A percentile compares a stretch with the other conserved stretches of the same genome.
These are phyloP conservation scores for Chaetomium sp. DNA, from an alignment of 2,329 filamentous ascomycete species.

Conservation along the genomic window DNA sequence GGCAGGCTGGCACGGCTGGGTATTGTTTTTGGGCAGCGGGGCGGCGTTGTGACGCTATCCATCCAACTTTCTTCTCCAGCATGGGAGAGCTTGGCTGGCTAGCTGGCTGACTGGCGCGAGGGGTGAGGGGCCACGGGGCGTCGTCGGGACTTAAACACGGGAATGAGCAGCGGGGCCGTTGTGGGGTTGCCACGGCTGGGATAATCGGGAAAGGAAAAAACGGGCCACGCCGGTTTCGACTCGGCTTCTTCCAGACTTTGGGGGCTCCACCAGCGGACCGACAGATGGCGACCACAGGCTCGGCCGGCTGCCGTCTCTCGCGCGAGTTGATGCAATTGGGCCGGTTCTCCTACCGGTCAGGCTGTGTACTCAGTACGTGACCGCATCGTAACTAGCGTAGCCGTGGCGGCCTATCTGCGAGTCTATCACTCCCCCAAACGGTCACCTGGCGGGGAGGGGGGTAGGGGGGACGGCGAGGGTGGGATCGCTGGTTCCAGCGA, in stretches of 20 bases:
- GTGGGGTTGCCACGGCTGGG: constrained; percentile 24
- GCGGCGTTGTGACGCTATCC: constrained; percentile 3
- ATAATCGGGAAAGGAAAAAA: constrained; percentile 22
- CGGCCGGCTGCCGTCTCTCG: not conserved
- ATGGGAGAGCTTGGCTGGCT: not conserved
- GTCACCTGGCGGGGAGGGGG: too few relatives aligned
- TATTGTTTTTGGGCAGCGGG: not conserved
- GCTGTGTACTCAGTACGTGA: not conserved
- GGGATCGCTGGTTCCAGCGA: not conserved
- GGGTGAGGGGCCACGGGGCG: constrained; percentile 31
- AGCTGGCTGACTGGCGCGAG: constrained; percentile 15
- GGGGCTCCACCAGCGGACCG: constrained; percentile 7
- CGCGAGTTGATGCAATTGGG: constrained; percentile 6
- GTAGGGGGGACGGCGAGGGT: too few relatives aligned
- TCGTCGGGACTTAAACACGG: constrained; percentile 35
- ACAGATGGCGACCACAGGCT: not conserved
- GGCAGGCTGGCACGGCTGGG: not conserved
- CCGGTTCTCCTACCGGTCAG: not conserved
- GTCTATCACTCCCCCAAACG: not conserved
- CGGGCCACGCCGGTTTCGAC: not conserved
- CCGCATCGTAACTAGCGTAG: constrained; percentile 5
- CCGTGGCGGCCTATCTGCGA: not conserved
- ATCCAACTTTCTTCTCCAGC: constrained; percentile 1
- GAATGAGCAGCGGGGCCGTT: constrained; percentile 30
- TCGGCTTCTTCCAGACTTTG: not conserved